Evolutionary conservation across 2,329 filamentous ascomycete species (phyloP), one percentile per base, ranked within the genome.

Genomic region (Lachnellula subtilissima): DNA sequence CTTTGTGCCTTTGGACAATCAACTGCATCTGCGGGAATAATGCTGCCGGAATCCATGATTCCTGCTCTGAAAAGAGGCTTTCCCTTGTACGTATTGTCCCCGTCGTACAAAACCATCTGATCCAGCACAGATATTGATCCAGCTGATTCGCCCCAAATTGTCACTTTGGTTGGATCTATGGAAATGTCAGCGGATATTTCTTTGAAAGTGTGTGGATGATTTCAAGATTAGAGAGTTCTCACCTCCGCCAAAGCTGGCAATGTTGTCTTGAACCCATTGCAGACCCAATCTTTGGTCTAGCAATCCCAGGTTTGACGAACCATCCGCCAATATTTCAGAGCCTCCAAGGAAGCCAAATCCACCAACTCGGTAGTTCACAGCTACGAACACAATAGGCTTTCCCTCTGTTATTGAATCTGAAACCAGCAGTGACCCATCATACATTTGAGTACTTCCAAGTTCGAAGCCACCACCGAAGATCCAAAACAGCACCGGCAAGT

Each of bases 211-310:
- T 37, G 19, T 5, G 6, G 14, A 45, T 25, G 6, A 14, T 15
- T 8, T 23, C 4, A 23, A 35, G 9, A 22, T 35, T 42, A n/a
- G n/a, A 37, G 50, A 32, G 19, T 45, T 23, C 48, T 54, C 48
- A 54, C 67, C 88, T 14, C 90, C 90, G 9, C 90, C 90, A 67
- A 94, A 95, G 0, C 82, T 77, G 1, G 75, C 83, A 55, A 93
- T 90, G 62, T 92, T 90, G 64, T 90, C 87, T 7, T 86, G 83
- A 1, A 89, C 81, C 89, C 89, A 93, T 67, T 91, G 73, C 6
- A 93, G 75, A 0, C 81, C 88, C 61, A 88, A 76, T 36, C 87
- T 78, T 65, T 92, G 88, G 65, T 93, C 89, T 0, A 88, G 75
- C 3, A 89, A 77, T 3, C 89, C 89, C 3, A 90, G 70, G 66